Base-by-base conservation (phyloP, 169 alveolate species). In the Eimeria necatrix region DNA sequence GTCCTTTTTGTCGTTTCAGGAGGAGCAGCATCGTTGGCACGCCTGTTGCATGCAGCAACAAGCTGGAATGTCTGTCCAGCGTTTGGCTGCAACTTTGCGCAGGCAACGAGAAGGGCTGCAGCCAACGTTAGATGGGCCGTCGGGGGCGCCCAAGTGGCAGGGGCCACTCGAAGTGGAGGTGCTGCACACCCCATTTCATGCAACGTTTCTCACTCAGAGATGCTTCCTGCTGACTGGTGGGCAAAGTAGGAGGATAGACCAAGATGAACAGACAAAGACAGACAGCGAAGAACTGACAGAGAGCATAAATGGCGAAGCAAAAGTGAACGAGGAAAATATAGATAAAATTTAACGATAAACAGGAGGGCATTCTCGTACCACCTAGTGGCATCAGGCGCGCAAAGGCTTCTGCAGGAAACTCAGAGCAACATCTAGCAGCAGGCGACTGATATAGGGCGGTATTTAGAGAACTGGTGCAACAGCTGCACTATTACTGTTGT, bases 21-120 rank as follows among this genome's bases (percentile, higher is more conserved):
- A 71, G 48, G 83, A 71, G 53, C 83, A 71, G 20, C 83, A 71
- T n/a, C 14, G 24, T 5, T 22, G 46, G 83, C 83, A 71, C 83
- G 24, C 83, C 51, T 48, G 83, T 18, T 71, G 83, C 83, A 71
- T 71, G 83, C 83, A 71, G 52, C 83, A 71, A 53, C 52, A 61
- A 61, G 41, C 68, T 10, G 22, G 22, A 18, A 10, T 56, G 68
- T 2, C 68, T 56, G 68, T 56, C 12, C 68, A 56, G 68, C 68
- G 68, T 18, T 10, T 18, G 12, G 68, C 20, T 56, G 68, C 68
- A 14, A 56, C 68, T 14, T 56, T 56, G 68, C 68, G 68, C 68
- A 56, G 68, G 68, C 68, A 14, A 32, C 41, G 68, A 56, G 68
- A 18, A 3, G 22, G 22, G 12, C 68, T 56, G 68, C 68, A 56